Evolutionary conservation across 192 early-diverging fungal genomes (phyloP).

Genomic region (Linnemannia schmuckeri): DNA sequence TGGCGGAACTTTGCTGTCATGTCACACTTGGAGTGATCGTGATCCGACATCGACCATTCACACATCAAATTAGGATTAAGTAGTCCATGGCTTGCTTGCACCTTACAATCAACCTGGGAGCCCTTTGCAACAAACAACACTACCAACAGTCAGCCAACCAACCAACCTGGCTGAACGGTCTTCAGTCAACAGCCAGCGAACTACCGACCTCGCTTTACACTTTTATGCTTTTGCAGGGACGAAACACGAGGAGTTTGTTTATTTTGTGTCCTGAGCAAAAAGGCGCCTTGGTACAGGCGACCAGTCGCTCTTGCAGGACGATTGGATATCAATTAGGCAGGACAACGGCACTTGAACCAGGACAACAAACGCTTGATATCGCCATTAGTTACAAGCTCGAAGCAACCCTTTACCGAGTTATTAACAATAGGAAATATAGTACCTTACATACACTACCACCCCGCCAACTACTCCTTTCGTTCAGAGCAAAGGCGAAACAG

Average conservation of each 20-base stretch:
- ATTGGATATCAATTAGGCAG: background rate
- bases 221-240: too few species aligned
- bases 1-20: background rate
- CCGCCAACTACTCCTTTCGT: background rate
- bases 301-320: background rate
- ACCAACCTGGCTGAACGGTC: too few species aligned
- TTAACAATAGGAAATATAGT: background rate
- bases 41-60: conserved; percentile 6
- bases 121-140: too few species aligned
- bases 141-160: too few species aligned
- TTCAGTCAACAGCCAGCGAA: too few species aligned
- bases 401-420: background rate
- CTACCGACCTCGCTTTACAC: too few species aligned
- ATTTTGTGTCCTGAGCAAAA: too few species aligned
- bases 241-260: too few species aligned
- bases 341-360: background rate
- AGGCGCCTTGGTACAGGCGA: too few species aligned
- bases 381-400: background rate
- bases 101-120: background rate
- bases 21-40: background rate
- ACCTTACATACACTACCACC: background rate
- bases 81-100: background rate
- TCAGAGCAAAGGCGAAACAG: too few species aligned
- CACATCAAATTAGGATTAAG: background rate
- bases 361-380: background rate